Conservation (phyloP, 139 green algal genomes). For the Haematococcus lacustris region DNA sequence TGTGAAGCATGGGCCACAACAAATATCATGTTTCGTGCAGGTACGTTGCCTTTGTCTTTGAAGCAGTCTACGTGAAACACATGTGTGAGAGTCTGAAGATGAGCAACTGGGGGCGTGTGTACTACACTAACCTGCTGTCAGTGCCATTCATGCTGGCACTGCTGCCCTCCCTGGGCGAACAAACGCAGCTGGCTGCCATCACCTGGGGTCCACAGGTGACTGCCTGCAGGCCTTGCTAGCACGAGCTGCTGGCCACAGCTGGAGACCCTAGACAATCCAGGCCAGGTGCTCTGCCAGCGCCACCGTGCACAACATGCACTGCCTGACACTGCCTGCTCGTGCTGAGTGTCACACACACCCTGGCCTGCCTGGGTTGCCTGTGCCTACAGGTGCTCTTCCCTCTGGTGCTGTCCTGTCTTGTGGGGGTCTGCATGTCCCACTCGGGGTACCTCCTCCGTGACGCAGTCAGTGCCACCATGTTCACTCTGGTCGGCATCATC, state of each 20-base stretch:
- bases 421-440: constrained; percentile 53
- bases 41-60: constrained; percentile 42
- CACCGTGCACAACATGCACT: too few relatives aligned
- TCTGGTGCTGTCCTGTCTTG: constrained; percentile 58
- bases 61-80: constrained; percentile 70
- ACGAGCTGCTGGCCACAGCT: too few relatives aligned
- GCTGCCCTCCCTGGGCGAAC: constrained; percentile 17
- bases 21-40: too few relatives aligned
- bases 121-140: constrained; percentile 61
- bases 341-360: not conserved
- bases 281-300: too few relatives aligned
- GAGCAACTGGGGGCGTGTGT: constrained; percentile 65
- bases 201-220: too few relatives aligned
- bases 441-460: constrained; percentile 58
- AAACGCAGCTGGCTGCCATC: not conserved
- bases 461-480: constrained; percentile 58
- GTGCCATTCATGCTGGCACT: constrained; percentile 23
- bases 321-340: too few relatives aligned
- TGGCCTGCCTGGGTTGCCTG: not conserved
- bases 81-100: constrained; percentile 64
- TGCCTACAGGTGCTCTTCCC: constrained; percentile 16
- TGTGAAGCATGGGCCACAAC: too few relatives aligned
- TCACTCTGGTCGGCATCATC: constrained; percentile 78
- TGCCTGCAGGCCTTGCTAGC: too few relatives aligned
- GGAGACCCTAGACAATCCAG: too few relatives aligned